Base-by-base conservation (phyloP, 2,329 filamentous ascomycete genomes). In the Rachicladosporium sp. region DNA sequence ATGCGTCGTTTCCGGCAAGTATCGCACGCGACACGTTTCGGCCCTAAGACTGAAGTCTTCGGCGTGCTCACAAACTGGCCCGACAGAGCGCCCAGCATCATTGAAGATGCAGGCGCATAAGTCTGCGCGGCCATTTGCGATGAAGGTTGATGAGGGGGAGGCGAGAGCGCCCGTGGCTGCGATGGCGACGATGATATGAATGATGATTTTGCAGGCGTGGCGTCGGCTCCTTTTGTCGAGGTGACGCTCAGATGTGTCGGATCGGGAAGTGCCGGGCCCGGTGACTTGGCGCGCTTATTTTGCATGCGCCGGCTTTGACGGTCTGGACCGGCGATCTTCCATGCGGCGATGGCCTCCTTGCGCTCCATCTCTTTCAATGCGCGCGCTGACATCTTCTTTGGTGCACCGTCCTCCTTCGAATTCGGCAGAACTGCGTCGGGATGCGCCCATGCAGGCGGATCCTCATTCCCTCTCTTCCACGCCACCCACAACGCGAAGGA, bases 391-490 rank as follows among this genome's bases (percentile, higher is more conserved):
- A 73, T 58, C 50, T 73, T 75, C 58, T 74, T 76, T 0, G 52
- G 48, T 38, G 70, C 68, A 9, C 56, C 53, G 30, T 66, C 60
- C 36, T 66, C 68, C 39, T 69, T 61, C 43, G 65, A 65, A 49
- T 65, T 70, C 34, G 68, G 67, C 33, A 74, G 63, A 10, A 69
- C 63, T 34, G 67, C 67, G 47, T 76, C 73, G 2, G 71, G 71
- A 40, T 72, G 66, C 31, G 75, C 75, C 76, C 76, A 81, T 33
- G 69, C 63, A 23, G 76, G 74, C 35, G 76, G 71, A 41, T 62
- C 62, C 46, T 78, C 74, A 50, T 79, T 78, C 8, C 77, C 77
- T 40, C 73, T 70, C 54, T 81, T 80, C 76, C 76, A 80, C 3
- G 76, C 73, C 42, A 73, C 69, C 77, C 77, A 81, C 41, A 78